Percentiles rank a stretch among this genome's conserved stretches.
Conservation (phyloP, 129 eudicot species). For the Saussurea involucrata region DNA sequence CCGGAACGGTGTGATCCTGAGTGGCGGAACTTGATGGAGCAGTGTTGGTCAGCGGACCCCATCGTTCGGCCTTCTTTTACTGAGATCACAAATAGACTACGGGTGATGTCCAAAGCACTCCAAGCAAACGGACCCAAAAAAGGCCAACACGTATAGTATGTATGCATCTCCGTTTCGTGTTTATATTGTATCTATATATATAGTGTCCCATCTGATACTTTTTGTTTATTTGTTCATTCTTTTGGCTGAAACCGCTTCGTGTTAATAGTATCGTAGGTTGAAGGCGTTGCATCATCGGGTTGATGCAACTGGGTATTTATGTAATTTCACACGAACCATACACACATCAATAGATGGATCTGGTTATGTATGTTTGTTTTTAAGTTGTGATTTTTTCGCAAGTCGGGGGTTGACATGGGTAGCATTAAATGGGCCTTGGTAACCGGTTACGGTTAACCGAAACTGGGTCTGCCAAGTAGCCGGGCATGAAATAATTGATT, state of each 20-base stretch:
- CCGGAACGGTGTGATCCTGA: constrained; percentile 75
- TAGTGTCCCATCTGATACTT: constrained; percentile 10
- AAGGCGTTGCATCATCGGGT: not conserved
- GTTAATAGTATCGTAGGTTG: constrained; percentile 13
- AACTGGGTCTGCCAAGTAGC: too few species aligned
- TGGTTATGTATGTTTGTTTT: not conserved
- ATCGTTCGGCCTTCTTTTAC: constrained; percentile 71
- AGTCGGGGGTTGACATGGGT: not conserved
- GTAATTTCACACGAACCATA: constrained; percentile 18
- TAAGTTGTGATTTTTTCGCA: not conserved
- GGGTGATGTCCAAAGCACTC: constrained; percentile 54
- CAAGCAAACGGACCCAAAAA: constrained; percentile 39
- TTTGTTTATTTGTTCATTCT: constrained; percentile 30
- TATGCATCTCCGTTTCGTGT: constrained; percentile 4
- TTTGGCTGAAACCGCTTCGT: constrained; percentile 13
- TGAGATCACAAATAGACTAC: constrained; percentile 54
- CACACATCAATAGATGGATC: constrained; percentile 2
- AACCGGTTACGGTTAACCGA: not conserved
- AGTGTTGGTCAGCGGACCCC: constrained; percentile 81
- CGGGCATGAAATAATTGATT: too few species aligned
- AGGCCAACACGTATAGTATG: constrained; percentile 20
- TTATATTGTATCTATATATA: constrained; percentile 21
- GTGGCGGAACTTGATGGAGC: constrained; percentile 85
- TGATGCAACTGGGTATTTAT: not conserved
- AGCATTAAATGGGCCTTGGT: not conserved